Evolutionary conservation across 768 basidiomycete species (phyloP).

Genomic region (Mycena latifolia): DNA sequence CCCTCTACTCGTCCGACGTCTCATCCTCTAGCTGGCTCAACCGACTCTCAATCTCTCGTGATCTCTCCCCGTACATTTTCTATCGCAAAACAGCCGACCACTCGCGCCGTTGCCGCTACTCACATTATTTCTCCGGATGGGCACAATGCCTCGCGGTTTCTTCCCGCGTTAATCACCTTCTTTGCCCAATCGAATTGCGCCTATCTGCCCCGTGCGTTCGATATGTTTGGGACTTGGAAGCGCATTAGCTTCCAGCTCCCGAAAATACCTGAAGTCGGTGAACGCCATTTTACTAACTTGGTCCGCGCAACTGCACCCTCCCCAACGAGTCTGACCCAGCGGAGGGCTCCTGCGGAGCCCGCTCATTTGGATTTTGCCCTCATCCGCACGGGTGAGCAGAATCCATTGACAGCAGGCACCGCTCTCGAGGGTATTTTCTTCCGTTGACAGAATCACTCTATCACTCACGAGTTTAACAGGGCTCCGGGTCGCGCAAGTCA

Average conservation of each 20-base stretch:
- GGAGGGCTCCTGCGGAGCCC: slow-evolving; percentile 18
- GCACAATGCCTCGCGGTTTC: neutral
- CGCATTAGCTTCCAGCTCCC: slow-evolving; percentile 31
- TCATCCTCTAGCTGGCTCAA: too few relatives aligned
- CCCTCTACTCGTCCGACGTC: too few relatives aligned
- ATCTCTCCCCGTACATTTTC: neutral
- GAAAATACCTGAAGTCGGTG: slow-evolving; percentile 30
- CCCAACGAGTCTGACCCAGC: slow-evolving; percentile 1
- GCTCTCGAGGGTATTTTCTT: slow-evolving; percentile 10
- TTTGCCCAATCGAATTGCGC: neutral
- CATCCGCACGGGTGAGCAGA: slow-evolving; percentile 28
- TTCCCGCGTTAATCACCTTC: neutral
- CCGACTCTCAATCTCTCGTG: too few relatives aligned
- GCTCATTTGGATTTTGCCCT: slow-evolving; percentile 37
- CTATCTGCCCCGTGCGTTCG: neutral
- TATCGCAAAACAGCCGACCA: neutral
- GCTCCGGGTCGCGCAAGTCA: slow-evolving; percentile 37
- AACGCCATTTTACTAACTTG: slow-evolving; percentile 22
- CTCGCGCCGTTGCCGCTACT: neutral
- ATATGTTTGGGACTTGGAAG: slow-evolving; percentile 20
- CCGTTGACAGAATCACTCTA: too few relatives aligned
- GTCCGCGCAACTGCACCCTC: slow-evolving; percentile 26
- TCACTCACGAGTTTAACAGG: slow-evolving; percentile 14
- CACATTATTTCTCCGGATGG: neutral
- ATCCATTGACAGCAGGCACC: slow-evolving; percentile 23